Base-by-base conservation (phyloP, 305 asterid species). In the Stenogyne calaminthoides region DNA sequence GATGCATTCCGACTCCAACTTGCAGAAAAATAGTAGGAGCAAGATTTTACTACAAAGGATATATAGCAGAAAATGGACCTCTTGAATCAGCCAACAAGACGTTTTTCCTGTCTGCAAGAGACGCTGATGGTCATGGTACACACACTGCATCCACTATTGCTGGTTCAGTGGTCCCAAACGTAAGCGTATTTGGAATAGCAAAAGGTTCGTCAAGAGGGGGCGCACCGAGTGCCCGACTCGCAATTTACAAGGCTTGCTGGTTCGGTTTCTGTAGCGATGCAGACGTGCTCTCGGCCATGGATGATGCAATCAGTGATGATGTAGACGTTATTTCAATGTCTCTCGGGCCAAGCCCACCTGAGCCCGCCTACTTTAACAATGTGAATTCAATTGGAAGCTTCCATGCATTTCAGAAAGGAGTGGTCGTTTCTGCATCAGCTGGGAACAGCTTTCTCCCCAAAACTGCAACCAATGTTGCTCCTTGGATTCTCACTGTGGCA, bases 181-280 rank as follows among this genome's bases (percentile, higher is more conserved):
- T 61, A 39, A 79, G 78, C 74, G 63, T 85, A 75, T 65, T 78
- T 7, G 87, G 90, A 56, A 76, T 83, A 64, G 92, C 72, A 27
- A 73, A 71, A 32, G 92, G 92, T 22, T 81, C 86, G 0, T 88
- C 90, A 18, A 83, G 88, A 67, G 92, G 92, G 29, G 90, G 90
- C 12, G 92, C 84, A 32, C 85, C 87, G 16, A 40, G 73, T 64
- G 88, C 88, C 20, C 76, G 92, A 40, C 78, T 85, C 7, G 84
- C 92, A 52, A 80, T 87, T 71, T 85, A 87, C 75, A 87, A 87
- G 76, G 87, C 83, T 52, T 85, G 92, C 58, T 87, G 92, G 90
- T 87, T 82, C 67, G 64, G 42, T 64, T 2, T 40, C 29, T 83
- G 87, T 57, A 68, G 71, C 27, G 84, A 78, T 75, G 88, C 85